These are phyloP conservation scores for Withania somnifera DNA, from an alignment of 305 asterid genomes.

Conservation along the genomic window DNA sequence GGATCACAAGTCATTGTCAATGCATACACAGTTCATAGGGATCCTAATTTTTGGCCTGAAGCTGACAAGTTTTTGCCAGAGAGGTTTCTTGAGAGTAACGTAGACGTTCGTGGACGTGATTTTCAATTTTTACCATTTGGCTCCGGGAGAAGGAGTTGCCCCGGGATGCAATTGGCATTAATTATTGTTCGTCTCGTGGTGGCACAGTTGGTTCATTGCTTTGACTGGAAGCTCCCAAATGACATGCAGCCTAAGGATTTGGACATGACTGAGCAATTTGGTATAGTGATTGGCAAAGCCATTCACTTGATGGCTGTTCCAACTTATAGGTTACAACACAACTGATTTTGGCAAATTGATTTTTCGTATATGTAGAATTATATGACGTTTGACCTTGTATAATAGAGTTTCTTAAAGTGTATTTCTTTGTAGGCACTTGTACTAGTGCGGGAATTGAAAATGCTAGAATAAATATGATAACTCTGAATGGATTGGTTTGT, in stretches of 20 bases:
- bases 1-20: slow-evolving; percentile 30
- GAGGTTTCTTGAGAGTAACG: slow-evolving; percentile 28
- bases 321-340: slow-evolving; percentile 17
- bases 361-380: not conserved
- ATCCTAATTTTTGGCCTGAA: slow-evolving; percentile 37
- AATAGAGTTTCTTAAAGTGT: not conserved
- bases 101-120: slow-evolving; percentile 37
- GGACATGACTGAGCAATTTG: slow-evolving; percentile 49
- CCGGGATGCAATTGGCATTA: not conserved
- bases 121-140: slow-evolving; percentile 44
- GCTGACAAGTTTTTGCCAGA: slow-evolving; percentile 43
- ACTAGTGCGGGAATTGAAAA: too few relatives aligned
- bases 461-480: too few relatives aligned
- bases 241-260: slow-evolving; percentile 20
- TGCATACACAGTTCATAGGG: slow-evolving; percentile 31
- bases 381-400: not conserved
- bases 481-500: too few relatives aligned
- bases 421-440: not conserved
- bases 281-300: slow-evolving; percentile 21
- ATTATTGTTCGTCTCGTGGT: not conserved
- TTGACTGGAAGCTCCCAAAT: slow-evolving; percentile 36
- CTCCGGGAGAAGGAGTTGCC: slow-evolving; percentile 41
- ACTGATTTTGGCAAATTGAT: not conserved
- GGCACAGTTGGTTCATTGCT: slow-evolving; percentile 45
- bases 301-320: slow-evolving; percentile 33